Conservation (phyloP, 495 filamentous ascomycete genomes). For the Oleoguttula mirabilis region DNA sequence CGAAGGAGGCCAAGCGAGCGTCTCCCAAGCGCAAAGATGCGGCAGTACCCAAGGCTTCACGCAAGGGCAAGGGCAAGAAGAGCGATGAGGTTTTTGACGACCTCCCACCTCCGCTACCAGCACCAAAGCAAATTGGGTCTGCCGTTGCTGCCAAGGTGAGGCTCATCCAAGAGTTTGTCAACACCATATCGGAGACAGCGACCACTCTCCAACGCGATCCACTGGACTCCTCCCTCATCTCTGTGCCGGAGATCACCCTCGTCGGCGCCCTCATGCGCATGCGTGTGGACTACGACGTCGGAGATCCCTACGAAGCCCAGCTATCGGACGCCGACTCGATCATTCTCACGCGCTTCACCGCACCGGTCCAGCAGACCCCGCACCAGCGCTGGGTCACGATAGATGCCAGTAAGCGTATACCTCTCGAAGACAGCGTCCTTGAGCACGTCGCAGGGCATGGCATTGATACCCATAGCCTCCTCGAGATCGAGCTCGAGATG, state of each 20-base stretch:
- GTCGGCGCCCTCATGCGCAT: background rate
- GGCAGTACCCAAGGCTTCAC: too few species aligned
- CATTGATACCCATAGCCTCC: background rate
- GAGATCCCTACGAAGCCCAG: background rate
- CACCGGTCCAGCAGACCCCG: conserved; percentile 1
- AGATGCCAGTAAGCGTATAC: background rate
- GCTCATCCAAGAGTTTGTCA: background rate
- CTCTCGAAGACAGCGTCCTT: background rate
- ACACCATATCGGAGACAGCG: background rate
- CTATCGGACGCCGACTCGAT: background rate
- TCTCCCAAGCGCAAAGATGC: too few species aligned
- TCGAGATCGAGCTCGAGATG: conserved; percentile 6
- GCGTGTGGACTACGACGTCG: background rate
- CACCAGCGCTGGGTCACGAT: conserved; percentile 4
- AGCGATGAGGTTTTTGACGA: too few species aligned
- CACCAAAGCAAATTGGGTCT: too few species aligned
- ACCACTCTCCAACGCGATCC: background rate
- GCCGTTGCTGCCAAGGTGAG: conserved; percentile 1
- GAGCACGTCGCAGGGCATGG: background rate
- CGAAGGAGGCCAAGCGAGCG: too few species aligned
- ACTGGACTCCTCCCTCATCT: background rate
- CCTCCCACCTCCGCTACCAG: too few species aligned
- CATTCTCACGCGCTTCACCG: conserved; percentile 1
- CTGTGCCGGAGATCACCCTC: conserved; percentile 1
- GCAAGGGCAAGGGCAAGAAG: too few species aligned